Conservation (phyloP, 805 yeast genomes). For the Starmerella bombi region DNA sequence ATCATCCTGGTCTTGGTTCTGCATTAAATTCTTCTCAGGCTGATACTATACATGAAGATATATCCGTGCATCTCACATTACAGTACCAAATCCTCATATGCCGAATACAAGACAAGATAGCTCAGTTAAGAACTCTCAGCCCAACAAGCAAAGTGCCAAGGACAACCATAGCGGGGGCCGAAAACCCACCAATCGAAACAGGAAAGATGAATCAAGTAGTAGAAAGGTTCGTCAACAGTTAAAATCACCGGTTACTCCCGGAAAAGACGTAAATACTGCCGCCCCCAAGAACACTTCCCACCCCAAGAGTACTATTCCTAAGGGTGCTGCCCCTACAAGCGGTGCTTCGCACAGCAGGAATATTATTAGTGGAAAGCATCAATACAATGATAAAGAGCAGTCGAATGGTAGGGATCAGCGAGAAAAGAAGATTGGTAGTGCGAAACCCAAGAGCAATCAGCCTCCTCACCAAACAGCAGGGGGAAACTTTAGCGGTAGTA, state of each 20-base stretch:
- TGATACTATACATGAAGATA: conserved; percentile 8
- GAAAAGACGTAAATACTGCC: background rate
- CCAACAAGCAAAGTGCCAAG: background rate
- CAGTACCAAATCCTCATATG: conserved; percentile 4
- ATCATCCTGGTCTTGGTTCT: too few species aligned
- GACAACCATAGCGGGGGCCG: background rate
- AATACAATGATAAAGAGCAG: too few species aligned
- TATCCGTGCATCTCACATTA: background rate
- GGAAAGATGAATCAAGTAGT: background rate
- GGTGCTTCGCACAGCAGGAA: too few species aligned
- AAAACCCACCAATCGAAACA: background rate
- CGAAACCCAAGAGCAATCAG: background rate
- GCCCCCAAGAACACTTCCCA: background rate
- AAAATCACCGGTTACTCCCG: background rate
- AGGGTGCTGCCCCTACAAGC: too few species aligned
- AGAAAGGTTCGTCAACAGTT: background rate
- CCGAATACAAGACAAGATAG: conserved; percentile 1
- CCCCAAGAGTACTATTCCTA: too few species aligned
- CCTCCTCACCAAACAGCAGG: background rate
- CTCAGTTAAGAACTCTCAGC: background rate
- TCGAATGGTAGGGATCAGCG: background rate
- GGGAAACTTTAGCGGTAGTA: conserved; percentile 18
- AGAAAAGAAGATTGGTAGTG: background rate
- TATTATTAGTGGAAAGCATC: too few species aligned
- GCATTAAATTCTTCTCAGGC: background rate